Conservation (phyloP, 495 filamentous ascomycete species). For the Tuber microsphaerosporum region DNA sequence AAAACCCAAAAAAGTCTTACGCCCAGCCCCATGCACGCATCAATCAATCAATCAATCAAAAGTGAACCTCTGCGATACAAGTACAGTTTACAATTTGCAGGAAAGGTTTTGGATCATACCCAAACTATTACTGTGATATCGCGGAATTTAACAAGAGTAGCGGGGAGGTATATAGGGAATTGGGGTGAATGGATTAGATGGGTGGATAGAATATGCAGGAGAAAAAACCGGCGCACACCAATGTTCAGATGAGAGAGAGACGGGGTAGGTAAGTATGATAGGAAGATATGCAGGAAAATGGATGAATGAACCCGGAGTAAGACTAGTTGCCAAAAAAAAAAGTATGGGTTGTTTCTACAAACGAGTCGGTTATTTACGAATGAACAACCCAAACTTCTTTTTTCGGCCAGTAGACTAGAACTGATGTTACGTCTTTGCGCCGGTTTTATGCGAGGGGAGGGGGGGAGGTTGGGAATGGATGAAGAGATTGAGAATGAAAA, state of each 20-base stretch:
- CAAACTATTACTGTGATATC: neutral
- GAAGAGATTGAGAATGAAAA: neutral
- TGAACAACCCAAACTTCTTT: too few relatives aligned
- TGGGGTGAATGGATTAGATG: neutral
- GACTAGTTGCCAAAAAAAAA: neutral
- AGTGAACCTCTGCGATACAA: neutral
- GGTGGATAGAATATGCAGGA: neutral
- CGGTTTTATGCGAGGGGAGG: neutral
- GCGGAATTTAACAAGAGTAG: constrained; percentile 3
- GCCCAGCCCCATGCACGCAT: constrained; percentile 2
- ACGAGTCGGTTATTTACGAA: too few relatives aligned
- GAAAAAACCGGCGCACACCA: neutral
- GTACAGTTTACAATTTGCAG: neutral
- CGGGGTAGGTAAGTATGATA: neutral
- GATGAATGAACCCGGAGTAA: neutral
- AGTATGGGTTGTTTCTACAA: too few relatives aligned
- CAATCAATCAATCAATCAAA: neutral
- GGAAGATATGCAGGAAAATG: neutral
- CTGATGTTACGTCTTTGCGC: neutral
- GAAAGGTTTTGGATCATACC: neutral
- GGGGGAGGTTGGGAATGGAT: neutral
- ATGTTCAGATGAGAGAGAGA: neutral
- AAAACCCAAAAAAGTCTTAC: neutral
- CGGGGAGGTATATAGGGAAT: neutral
- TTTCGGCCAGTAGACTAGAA: neutral